Percentiles rank a stretch among this genome's conserved stretches.
phyloP scores from a whole-genome alignment of 352 stramenopile species.

The Pelagophyceae sp. region DNA sequence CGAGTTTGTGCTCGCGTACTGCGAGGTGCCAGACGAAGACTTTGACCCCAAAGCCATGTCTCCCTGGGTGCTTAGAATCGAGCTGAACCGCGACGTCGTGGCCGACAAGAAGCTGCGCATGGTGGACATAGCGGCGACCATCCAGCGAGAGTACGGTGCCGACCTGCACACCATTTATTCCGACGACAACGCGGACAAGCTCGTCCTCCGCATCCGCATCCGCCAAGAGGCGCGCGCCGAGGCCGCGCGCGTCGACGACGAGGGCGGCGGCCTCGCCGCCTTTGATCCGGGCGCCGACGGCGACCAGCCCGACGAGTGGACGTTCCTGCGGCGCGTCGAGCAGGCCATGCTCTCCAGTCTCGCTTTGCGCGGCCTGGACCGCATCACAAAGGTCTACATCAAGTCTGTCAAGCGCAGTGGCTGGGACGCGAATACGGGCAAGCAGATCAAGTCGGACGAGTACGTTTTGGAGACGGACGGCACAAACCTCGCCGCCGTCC shows the following conservation, averaged over 20 bases:
- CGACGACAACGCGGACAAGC: constrained; percentile 94
- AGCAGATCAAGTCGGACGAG: constrained; percentile 78
- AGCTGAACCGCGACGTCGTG: constrained; percentile 93
- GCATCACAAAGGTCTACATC: constrained; percentile 97
- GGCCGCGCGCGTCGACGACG: constrained; percentile 12
- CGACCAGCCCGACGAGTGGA: constrained; percentile 62
- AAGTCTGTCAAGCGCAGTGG: constrained; percentile 82
- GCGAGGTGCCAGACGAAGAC: constrained; percentile 91
- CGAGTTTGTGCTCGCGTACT: constrained; percentile 95
- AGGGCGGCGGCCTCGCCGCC: constrained; percentile 54
- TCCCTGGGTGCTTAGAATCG: constrained; percentile 96
- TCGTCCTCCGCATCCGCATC: constrained; percentile 92
- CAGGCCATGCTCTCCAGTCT: constrained; percentile 93
- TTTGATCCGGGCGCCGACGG: constrained; percentile 63
- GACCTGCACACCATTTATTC: constrained; percentile 92
- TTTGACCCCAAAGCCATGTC: constrained; percentile 77
- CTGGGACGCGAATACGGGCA: constrained; percentile 83
- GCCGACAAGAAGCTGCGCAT: constrained; percentile 94
- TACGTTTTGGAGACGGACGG: constrained; percentile 98
- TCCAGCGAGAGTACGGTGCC: constrained; percentile 84
- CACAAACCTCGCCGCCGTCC: constrained; percentile 92
- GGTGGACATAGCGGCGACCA: constrained; percentile 87
- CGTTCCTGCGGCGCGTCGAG: constrained; percentile 93
- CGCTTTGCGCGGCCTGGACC: constrained; percentile 88
- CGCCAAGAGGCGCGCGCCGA: constrained; percentile 69